Percentiles rank a stretch among this genome's conserved stretches.
Conservation (phyloP, 306 rosid genomes). For the Citrullus amarus region DNA sequence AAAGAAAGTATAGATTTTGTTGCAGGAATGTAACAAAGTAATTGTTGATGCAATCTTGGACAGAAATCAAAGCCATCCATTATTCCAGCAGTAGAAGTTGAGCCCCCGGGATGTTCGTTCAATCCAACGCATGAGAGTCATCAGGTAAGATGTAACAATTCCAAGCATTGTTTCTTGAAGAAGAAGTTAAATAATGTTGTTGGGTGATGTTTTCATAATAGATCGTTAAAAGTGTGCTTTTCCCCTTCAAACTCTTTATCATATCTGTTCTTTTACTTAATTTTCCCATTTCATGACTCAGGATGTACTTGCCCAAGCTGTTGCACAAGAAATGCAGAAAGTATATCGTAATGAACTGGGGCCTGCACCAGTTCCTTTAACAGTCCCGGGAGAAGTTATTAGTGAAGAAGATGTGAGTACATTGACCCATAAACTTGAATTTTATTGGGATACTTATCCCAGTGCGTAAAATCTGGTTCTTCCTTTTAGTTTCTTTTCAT, state of each 20-base stretch:
- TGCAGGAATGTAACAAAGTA: neutral
- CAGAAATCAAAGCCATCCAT: conserved; percentile 45
- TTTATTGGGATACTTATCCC: neutral
- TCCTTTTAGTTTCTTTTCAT: neutral
- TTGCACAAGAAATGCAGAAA: conserved; percentile 86
- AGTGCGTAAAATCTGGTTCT: neutral
- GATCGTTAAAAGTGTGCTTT: neutral
- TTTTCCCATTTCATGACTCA: conserved; percentile 22
- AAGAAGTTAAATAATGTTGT: neutral
- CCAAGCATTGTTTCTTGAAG: neutral
- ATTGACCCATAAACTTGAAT: neutral
- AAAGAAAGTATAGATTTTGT: neutral
- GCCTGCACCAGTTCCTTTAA: conserved; percentile 80
- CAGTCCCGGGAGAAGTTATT: conserved; percentile 62
- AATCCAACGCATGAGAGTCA: conserved; percentile 76
- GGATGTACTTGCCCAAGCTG: conserved; percentile 76
- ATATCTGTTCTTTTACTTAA: neutral
- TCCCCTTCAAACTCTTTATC: neutral
- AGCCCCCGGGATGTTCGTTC: conserved; percentile 83
- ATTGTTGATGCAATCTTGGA: neutral
- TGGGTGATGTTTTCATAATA: neutral
- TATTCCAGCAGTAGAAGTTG: conserved; percentile 92
- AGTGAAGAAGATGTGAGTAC: conserved; percentile 77
- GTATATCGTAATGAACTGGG: conserved; percentile 80
- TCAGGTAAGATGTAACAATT: conserved; percentile 36